These are phyloP conservation scores for Pythium dissimile DNA, from an alignment of 352 stramenopile species.

Conservation along the genomic window DNA sequence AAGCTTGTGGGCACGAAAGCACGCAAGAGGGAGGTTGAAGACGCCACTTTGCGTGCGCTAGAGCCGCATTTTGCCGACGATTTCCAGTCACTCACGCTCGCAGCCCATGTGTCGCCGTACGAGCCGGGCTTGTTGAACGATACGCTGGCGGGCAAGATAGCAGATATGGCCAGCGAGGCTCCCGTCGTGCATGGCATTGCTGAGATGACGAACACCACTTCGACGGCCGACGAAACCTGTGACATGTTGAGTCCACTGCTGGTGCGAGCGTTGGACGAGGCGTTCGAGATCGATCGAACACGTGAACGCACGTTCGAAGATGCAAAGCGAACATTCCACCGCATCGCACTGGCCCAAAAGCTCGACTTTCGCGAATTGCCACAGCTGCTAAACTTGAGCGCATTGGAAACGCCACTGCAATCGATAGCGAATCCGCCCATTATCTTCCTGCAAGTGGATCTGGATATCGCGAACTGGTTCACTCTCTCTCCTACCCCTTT, in stretches of 20 bases:
- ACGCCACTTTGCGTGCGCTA: slow-evolving; percentile 5
- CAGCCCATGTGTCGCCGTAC: slow-evolving; percentile 13
- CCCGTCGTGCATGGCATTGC: slow-evolving; percentile 24
- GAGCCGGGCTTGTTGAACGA: not conserved
- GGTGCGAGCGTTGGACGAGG: slow-evolving; percentile 19
- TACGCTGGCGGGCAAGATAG: slow-evolving; percentile 8
- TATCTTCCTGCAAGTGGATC: slow-evolving; percentile 55
- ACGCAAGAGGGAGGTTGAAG: slow-evolving; percentile 8
- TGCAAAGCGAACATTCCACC: slow-evolving; percentile 18
- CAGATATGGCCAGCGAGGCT: slow-evolving; percentile 18
- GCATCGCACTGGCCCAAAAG: slow-evolving; percentile 35
- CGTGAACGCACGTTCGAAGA: slow-evolving; percentile 17
- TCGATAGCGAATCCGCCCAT: not conserved
- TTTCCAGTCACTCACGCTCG: slow-evolving; percentile 8
- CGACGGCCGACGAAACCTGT: not conserved
- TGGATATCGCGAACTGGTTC: slow-evolving; percentile 74
- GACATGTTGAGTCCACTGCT: slow-evolving; percentile 13
- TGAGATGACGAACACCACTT: slow-evolving; percentile 1
- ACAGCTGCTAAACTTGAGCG: no score
- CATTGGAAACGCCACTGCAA: no score
- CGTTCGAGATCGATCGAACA: slow-evolving; percentile 3
- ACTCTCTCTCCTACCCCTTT: slow-evolving; percentile 23
- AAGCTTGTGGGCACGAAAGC: slow-evolving; percentile 16
- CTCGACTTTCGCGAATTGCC: slow-evolving; percentile 22
- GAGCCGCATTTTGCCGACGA: slow-evolving; percentile 20